Evolutionary conservation across 169 alveolate genomes (phyloP), one percentile per base, ranked within the genome.

Genomic region (Nephromyces sp.): DNA sequence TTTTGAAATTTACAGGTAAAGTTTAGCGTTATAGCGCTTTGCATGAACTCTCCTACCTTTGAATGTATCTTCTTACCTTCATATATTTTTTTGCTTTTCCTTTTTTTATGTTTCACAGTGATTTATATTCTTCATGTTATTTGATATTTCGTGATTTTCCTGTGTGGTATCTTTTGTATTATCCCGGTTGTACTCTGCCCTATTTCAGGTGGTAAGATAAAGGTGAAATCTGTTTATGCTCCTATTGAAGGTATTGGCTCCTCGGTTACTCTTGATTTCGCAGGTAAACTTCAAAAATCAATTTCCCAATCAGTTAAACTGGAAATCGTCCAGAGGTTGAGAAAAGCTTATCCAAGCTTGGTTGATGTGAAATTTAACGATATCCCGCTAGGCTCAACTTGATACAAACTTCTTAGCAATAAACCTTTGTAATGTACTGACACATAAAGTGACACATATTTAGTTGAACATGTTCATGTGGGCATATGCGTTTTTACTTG

Each of bases 1-100:
- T 65, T 5, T 3, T 65, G 53, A 65, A 65, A 53, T 5, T 65
- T 8, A 65, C 71, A 53, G 71, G 71, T 43, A 43, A 43, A n/a
- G n/a, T n/a, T n/a, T n/a, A n/a, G n/a, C n/a, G n/a, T n/a, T n/a
- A n/a, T n/a, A n/a, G n/a, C n/a, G n/a, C n/a, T n/a, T n/a, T n/a
- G n/a, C n/a, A n/a, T n/a, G 57, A 15, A n/a, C 57, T 15, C 57
- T 15, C 57, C n/a, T 43, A n/a, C 57, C n/a, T 43, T 43, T 43
- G 57, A 43, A n/a, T n/a, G n/a, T n/a, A n/a, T n/a, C n/a, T n/a
- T n/a, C n/a, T n/a, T n/a, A n/a, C 57, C 57, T 43, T 15, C 15
- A 43, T 15, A 43, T 43, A 15, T 43, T 15, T 43, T 43, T n/a
- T 43, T 43, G 25, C 15, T 15, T 43, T 15, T 43, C n/a, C n/a